Conservation (phyloP, 1,284 basidiomycete genomes). For the Wolfiporia cocos region DNA sequence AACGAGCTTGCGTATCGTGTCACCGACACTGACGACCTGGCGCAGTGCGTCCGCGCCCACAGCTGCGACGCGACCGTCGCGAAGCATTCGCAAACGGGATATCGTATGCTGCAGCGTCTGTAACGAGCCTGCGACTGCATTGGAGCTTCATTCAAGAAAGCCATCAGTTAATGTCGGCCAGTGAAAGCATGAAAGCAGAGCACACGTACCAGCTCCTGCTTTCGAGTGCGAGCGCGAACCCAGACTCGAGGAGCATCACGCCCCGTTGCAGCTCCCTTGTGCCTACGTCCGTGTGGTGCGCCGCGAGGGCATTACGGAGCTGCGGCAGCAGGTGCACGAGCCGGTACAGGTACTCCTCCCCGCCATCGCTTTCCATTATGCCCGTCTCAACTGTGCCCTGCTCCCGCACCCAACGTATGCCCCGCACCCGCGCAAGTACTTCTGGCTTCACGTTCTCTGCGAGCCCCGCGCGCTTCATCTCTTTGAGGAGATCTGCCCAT, state of each 20-base stretch:
- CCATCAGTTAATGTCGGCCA: too few species aligned
- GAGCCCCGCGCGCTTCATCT: conserved; percentile 80
- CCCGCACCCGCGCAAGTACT: conserved; percentile 56
- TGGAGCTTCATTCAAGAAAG: too few species aligned
- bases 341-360: conserved; percentile 58
- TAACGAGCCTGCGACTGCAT: too few species aligned
- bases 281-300: conserved; percentile 78
- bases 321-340: conserved; percentile 65
- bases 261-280: conserved; percentile 85
- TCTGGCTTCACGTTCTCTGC: conserved; percentile 71
- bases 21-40: conserved; percentile 26
- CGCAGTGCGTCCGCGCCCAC: conserved; percentile 23
- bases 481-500: conserved; percentile 88
- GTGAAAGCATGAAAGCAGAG: neutral
- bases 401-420: conserved; percentile 62
- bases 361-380: conserved; percentile 31
- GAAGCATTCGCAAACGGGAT: conserved; percentile 15
- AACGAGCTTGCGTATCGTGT: conserved; percentile 29
- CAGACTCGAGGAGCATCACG: conserved; percentile 76
- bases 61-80: conserved; percentile 19
- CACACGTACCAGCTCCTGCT: conserved; percentile 37
- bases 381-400: too few species aligned
- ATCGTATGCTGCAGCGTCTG: conserved; percentile 10
- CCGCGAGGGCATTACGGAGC: conserved; percentile 58
- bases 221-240: conserved; percentile 57